Conservation (phyloP, 495 filamentous ascomycete genomes). For the Neurospora pannonica region DNA sequence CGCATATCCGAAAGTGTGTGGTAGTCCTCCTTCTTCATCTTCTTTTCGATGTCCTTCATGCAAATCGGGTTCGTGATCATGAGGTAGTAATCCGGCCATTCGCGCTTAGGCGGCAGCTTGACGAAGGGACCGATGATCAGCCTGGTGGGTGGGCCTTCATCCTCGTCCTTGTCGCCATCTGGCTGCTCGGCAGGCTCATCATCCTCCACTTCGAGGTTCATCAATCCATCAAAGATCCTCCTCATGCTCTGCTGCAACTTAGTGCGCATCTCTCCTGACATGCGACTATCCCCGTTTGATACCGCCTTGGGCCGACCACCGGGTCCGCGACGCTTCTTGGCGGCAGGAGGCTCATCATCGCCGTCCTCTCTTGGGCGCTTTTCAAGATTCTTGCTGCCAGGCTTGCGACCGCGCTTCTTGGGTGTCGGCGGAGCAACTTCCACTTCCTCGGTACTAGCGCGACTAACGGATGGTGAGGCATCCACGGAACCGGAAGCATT, state of each 20-base stretch:
- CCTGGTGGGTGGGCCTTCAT: constrained; percentile 43
- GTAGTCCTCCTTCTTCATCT: constrained; percentile 92
- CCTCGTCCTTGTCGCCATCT: constrained; percentile 21
- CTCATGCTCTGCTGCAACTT: constrained; percentile 67
- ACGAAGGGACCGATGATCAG: constrained; percentile 91
- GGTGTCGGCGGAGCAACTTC: constrained; percentile 30
- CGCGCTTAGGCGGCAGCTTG: constrained; percentile 74
- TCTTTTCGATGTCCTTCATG: constrained; percentile 85
- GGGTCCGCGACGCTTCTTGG: constrained; percentile 69
- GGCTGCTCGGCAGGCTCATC: constrained; percentile 33
- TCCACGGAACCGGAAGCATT: constrained; percentile 37
- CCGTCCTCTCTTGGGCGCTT: constrained; percentile 87
- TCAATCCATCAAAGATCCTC: constrained; percentile 65
- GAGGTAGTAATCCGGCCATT: constrained; percentile 88
- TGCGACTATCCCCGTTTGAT: constrained; percentile 18
- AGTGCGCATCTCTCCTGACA: constrained; percentile 41
- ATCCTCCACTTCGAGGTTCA: constrained; percentile 64
- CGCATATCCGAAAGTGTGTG: constrained; percentile 68
- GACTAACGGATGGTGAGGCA: constrained; percentile 65
- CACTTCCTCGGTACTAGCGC: constrained; percentile 67
- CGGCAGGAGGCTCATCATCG: constrained; percentile 67
- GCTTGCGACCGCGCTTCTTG: constrained; percentile 72
- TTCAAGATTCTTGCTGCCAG: constrained; percentile 49
- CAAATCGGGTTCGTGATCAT: constrained; percentile 86
- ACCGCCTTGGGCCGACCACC: constrained; percentile 50